Evolutionary conservation across 2,329 filamentous ascomycete genomes (phyloP).

Genomic region (Xylariaceae sp.): DNA sequence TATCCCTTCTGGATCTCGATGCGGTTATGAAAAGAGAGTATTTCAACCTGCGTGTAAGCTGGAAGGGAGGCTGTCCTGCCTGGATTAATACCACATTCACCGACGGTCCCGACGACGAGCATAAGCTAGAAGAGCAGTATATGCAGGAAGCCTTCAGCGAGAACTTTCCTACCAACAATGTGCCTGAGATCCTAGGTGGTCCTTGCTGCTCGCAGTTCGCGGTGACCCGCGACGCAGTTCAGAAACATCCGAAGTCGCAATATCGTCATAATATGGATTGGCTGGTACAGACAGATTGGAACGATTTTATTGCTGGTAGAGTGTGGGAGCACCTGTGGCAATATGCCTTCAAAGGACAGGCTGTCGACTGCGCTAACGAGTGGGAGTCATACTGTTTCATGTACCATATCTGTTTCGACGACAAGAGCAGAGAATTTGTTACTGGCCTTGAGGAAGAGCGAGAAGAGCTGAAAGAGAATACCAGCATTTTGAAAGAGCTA

Average conservation of each 20-base stretch:
- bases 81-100: conserved; percentile 36
- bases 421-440: conserved; percentile 10
- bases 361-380: conserved; percentile 41
- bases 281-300: conserved; percentile 24
- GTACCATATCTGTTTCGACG: conserved; percentile 30
- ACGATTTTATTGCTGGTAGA: conserved; percentile 28
- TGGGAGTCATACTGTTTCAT: conserved; percentile 28
- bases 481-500: conserved; percentile 15
- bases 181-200: conserved; percentile 27
- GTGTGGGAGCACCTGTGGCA: conserved; percentile 33
- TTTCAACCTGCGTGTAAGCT: conserved; percentile 51
- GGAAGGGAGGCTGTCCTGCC: conserved; percentile 50
- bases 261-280: conserved; percentile 26
- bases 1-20: conserved; percentile 28
- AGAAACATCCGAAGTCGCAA: conserved; percentile 22
- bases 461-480: conserved; percentile 11
- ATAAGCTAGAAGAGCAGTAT: conserved; percentile 26
- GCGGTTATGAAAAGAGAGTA: conserved; percentile 44
- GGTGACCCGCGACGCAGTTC: conserved; percentile 26
- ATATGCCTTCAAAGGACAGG: conserved; percentile 27
- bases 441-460: conserved; percentile 17
- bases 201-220: conserved; percentile 34
- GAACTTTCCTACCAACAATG: conserved; percentile 22
- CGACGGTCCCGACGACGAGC: conserved; percentile 8
- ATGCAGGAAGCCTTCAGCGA: conserved; percentile 25